Base-by-base conservation (phyloP, 495 filamentous ascomycete species). In the Thozetella sp. region DNA sequence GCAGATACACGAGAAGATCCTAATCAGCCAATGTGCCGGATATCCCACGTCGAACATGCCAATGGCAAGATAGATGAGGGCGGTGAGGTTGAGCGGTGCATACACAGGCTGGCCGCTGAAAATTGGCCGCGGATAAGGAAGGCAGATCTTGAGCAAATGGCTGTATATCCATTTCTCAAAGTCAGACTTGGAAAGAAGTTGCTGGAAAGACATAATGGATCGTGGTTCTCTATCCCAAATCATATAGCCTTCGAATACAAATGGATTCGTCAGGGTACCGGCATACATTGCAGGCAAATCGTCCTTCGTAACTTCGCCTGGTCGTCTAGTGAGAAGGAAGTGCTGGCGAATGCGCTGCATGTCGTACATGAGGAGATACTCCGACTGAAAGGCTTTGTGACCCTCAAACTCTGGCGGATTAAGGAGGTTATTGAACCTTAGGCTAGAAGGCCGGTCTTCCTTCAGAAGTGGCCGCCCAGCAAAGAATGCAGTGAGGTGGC, bases 71-170 rank as follows among this genome's bases (percentile, higher is more conserved):
- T 65, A 62, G 23, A 71, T 19, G 54, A 74, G 64, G 22, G 37
- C 56, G 2, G 65, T 71, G 20, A 69, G 58, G 50, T 75, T 75
- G 17, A 69, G 57, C 12, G 71, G 72, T 2, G 64, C 57, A 19
- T 57, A 52, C 3, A 73, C 52, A n/a, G 53, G 46, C 1, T 22
- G 13, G 15, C 22, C 0, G 17, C 59, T 53, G 22, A 27, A 43
- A 11, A 34, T 50, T 17, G 60, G 46, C 0, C 63, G 64, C 2
- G 53, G 46, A 19, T 56, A 64, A 1, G 71, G 71, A n/a, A 72
- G 54, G 22, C 67, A 66, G 46, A 75, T 54, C 51, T 75, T 76
- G 54, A 75, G 67, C 59, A 71, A 75, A 23, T 74, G 54, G 11
- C 62, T 55, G 30, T 64, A 55, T 15, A 76, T 43, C 71, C 72